phyloP scores from a whole-genome alignment of 31 red algal genomes.

The Porphyra umbilicalis region DNA sequence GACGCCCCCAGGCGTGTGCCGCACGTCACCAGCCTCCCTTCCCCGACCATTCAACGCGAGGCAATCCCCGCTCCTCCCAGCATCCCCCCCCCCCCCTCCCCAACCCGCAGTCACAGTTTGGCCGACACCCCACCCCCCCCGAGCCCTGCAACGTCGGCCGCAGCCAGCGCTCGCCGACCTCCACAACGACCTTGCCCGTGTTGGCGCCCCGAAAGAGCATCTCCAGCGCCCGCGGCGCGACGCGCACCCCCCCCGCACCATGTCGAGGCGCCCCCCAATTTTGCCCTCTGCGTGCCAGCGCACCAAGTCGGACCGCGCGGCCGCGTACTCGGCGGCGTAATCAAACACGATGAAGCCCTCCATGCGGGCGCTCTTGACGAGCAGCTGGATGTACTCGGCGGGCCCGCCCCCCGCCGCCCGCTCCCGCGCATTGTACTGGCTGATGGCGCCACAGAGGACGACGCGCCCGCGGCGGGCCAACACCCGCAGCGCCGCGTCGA shows the following conservation, averaged over 20 bases:
- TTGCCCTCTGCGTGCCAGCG: constrained; percentile 45
- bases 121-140: background rate
- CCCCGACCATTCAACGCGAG: too few species aligned
- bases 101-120: background rate
- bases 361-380: constrained; percentile 40
- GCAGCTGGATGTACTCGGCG: constrained; percentile 31
- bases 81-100: too few species aligned
- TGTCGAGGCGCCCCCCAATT: constrained; percentile 21
- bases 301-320: constrained; percentile 19
- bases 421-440: constrained; percentile 20
- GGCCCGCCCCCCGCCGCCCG: constrained; percentile 16
- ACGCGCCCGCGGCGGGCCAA: constrained; percentile 51
- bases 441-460: constrained; percentile 59
- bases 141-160: background rate
- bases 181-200: constrained; percentile 56
- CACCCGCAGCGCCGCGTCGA: constrained; percentile 38
- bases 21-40: too few species aligned
- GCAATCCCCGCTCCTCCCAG: too few species aligned
- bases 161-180: constrained; percentile 11
- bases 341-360: constrained; percentile 62
- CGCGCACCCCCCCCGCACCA: constrained; percentile 20
- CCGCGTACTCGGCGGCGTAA: constrained; percentile 21
- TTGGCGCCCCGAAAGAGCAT: constrained; percentile 61
- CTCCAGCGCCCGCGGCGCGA: constrained; percentile 34
- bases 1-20: too few species aligned